These are phyloP conservation scores for Neospermospora avenae DNA, from an alignment of 2,329 filamentous ascomycete species.

Conservation along the genomic window DNA sequence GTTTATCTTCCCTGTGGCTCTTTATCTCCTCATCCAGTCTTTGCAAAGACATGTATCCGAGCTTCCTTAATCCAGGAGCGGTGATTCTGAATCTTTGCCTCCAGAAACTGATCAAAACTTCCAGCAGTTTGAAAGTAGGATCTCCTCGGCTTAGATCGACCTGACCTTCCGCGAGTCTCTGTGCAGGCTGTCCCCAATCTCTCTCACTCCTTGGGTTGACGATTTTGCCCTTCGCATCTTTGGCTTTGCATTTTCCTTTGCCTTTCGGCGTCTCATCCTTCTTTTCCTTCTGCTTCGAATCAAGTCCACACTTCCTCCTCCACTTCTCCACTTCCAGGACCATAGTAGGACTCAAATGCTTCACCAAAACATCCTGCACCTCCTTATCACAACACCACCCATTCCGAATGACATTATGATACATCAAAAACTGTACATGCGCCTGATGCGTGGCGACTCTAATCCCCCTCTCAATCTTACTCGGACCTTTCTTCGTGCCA, in stretches of 20 bases:
- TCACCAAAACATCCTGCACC: conserved; percentile 71
- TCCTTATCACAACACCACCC: conserved; percentile 76
- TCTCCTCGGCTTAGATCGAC: conserved; percentile 81
- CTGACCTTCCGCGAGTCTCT: conserved; percentile 64
- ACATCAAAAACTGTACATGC: conserved; percentile 84
- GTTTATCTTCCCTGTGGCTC: conserved; percentile 60
- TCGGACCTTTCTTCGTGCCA: conserved; percentile 74
- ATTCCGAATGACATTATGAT: conserved; percentile 85
- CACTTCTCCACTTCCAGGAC: conserved; percentile 68
- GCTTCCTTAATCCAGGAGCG: conserved; percentile 79
- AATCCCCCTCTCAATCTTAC: conserved; percentile 78
- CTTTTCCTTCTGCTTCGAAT: conserved; percentile 39
- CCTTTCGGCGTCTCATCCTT: conserved; percentile 30
- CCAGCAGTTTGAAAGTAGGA: conserved; percentile 73
- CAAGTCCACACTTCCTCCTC: conserved; percentile 63
- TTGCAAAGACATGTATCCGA: conserved; percentile 79
- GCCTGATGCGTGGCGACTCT: conserved; percentile 78
- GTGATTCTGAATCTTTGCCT: conserved; percentile 76
- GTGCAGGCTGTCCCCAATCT: conserved; percentile 71
- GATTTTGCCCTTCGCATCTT: conserved; percentile 41
- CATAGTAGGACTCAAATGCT: conserved; percentile 63
- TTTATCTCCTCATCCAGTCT: conserved; percentile 71
- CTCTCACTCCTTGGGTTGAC: conserved; percentile 42
- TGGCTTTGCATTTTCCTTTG: conserved; percentile 37
- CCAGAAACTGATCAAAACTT: conserved; percentile 81